Percentiles rank a stretch among this genome's conserved stretches.
Evolutionary conservation across 345 rosid genomes (phyloP).

Genomic region (Diplotaxis tenuifolia): DNA sequence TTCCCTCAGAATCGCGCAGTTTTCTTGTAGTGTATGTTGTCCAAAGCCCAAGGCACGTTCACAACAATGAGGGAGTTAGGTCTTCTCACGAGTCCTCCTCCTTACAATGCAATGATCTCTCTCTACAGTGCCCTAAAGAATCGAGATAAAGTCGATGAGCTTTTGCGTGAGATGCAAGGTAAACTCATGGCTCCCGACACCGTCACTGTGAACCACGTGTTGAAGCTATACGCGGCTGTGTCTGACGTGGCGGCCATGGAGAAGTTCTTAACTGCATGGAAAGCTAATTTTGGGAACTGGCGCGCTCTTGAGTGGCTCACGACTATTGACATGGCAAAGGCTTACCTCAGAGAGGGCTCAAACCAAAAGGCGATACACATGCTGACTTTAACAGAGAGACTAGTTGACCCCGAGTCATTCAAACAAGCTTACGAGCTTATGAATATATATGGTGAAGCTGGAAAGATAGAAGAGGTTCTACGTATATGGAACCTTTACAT

Average conservation of each 20-base stretch:
- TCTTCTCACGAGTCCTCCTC: neutral
- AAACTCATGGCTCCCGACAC: neutral
- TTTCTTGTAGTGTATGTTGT: no score
- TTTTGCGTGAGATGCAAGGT: slow-evolving; percentile 5
- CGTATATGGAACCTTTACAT: slow-evolving; percentile 12
- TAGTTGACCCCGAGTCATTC: neutral
- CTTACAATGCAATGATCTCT: slow-evolving; percentile 1
- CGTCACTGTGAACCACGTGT: neutral
- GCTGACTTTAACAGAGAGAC: neutral
- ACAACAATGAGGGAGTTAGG: slow-evolving; percentile 6
- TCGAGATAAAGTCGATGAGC: neutral
- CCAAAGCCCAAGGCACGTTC: slow-evolving; percentile 15
- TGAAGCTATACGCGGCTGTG: neutral
- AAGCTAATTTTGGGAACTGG: neutral
- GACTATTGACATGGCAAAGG: slow-evolving; percentile 8
- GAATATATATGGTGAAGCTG: slow-evolving; percentile 7
- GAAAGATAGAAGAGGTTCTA: neutral
- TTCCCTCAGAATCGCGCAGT: no score
- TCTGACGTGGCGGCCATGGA: neutral
- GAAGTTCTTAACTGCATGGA: neutral
- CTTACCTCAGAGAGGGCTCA: neutral
- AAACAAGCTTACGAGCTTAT: slow-evolving; percentile 8
- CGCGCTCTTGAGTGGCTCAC: neutral
- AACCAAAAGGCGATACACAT: neutral
- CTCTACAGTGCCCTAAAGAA: neutral